A percentile compares a stretch with the other conserved stretches of the same genome.
Evolutionary conservation across 108 stramenopile species (phyloP).

Genomic region (Cyclotella kingstonii): DNA sequence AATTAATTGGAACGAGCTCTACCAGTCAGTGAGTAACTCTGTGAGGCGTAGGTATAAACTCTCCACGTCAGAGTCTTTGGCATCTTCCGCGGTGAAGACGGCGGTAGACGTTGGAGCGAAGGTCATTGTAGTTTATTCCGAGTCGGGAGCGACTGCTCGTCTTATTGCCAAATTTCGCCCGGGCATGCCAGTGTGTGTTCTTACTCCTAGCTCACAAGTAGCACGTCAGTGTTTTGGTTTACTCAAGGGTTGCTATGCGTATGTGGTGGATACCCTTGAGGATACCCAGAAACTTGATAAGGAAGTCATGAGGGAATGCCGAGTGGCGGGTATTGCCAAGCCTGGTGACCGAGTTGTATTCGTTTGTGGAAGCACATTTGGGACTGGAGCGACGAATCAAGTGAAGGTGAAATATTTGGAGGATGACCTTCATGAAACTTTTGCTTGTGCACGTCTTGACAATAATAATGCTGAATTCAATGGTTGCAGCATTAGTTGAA

Average conservation of each 20-base stretch:
- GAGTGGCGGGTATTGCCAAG: slow-evolving; percentile 59
- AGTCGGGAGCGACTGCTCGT: slow-evolving; percentile 84
- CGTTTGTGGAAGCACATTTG: slow-evolving; percentile 50
- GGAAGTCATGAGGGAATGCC: slow-evolving; percentile 59
- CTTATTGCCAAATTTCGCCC: slow-evolving; percentile 73
- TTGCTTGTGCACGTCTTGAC: slow-evolving; percentile 14
- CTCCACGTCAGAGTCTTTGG: slow-evolving; percentile 77
- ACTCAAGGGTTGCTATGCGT: slow-evolving; percentile 52
- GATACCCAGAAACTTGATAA: slow-evolving; percentile 61
- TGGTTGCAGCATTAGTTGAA: slow-evolving; percentile 26
- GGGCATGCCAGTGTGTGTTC: slow-evolving; percentile 43
- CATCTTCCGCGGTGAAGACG: slow-evolving; percentile 92
- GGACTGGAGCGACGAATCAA: slow-evolving; percentile 34
- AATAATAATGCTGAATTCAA: slow-evolving; percentile 37
- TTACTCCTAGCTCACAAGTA: slow-evolving; percentile 50
- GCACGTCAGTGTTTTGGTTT: slow-evolving; percentile 65
- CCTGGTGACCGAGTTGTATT: slow-evolving; percentile 65
- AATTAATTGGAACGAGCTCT: slow-evolving; percentile 63
- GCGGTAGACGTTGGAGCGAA: slow-evolving; percentile 85
- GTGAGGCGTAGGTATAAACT: slow-evolving; percentile 48
- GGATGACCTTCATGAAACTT: slow-evolving; percentile 1
- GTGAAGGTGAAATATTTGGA: slow-evolving; percentile 29
- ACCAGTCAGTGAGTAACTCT: slow-evolving; percentile 69
- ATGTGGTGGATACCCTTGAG: slow-evolving; percentile 44
- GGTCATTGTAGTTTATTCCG: slow-evolving; percentile 83